A percentile compares a stretch with the other conserved stretches of the same genome.
These are phyloP conservation scores for Globisporangium abappressorium DNA, from an alignment of 352 stramenopile genomes.

Conservation along the genomic window DNA sequence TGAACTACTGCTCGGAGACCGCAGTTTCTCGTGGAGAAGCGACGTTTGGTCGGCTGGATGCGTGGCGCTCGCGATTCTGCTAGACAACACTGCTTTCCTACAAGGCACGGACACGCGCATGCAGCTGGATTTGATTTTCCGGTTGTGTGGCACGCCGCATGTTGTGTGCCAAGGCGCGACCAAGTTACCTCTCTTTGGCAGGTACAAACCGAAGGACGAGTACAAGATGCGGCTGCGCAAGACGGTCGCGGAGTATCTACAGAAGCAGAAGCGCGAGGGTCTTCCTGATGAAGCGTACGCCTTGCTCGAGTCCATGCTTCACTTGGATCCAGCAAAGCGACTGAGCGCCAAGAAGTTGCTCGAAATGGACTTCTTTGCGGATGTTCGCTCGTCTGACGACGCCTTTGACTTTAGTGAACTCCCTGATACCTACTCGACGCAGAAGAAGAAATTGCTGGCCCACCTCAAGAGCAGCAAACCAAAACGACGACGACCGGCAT, in stretches of 20 bases:
- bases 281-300: slow-evolving; percentile 59
- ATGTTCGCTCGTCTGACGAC: slow-evolving; percentile 20
- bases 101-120: slow-evolving; percentile 55
- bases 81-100: slow-evolving; percentile 62
- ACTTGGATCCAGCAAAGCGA: slow-evolving; percentile 66
- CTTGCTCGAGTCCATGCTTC: slow-evolving; percentile 71
- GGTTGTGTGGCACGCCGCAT: slow-evolving; percentile 66
- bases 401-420: slow-evolving; percentile 45
- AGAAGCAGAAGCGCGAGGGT: slow-evolving; percentile 39
- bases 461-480: slow-evolving; percentile 45
- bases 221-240: slow-evolving; percentile 78
- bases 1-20: slow-evolving; percentile 71
- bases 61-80: slow-evolving; percentile 60
- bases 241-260: slow-evolving; percentile 51
- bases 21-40: slow-evolving; percentile 60
- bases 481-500: slow-evolving; percentile 23
- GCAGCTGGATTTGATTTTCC: slow-evolving; percentile 80
- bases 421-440: slow-evolving; percentile 43
- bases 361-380: slow-evolving; percentile 58
- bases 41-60: slow-evolving; percentile 79
- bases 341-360: slow-evolving; percentile 47
- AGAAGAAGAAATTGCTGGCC: slow-evolving; percentile 61
- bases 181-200: slow-evolving; percentile 53
- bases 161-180: slow-evolving; percentile 45
- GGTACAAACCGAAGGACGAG: slow-evolving; percentile 66